Conservation (phyloP, 192 early-diverging fungal species). For the Powellomyces hirtus region DNA sequence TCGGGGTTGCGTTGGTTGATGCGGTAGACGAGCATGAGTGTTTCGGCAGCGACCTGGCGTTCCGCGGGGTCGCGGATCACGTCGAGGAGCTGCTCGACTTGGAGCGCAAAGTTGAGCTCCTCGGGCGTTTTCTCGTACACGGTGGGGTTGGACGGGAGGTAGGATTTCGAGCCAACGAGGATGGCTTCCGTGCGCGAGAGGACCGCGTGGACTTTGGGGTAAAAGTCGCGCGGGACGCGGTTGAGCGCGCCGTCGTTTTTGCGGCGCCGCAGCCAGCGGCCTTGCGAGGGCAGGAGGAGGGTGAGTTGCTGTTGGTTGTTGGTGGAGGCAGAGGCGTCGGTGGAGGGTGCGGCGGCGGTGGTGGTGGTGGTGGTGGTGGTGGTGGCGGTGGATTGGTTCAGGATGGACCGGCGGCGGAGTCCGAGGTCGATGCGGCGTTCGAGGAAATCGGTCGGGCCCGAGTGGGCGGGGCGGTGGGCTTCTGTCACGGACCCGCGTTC, state of each 20-base stretch:
- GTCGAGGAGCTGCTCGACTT: constrained; percentile 72
- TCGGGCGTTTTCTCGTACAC: constrained; percentile 79
- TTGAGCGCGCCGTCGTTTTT: constrained; percentile 85
- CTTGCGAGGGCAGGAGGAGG: constrained; percentile 47
- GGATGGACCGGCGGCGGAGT: constrained; percentile 43
- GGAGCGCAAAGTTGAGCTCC: constrained; percentile 81
- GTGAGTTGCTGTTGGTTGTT: not conserved
- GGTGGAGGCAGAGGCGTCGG: not conserved
- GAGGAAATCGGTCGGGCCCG: constrained; percentile 63
- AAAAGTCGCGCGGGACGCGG: constrained; percentile 75
- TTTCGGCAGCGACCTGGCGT: constrained; percentile 73
- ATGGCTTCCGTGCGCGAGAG: constrained; percentile 52
- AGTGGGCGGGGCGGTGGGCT: constrained; percentile 44
- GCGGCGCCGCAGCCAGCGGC: constrained; percentile 69
- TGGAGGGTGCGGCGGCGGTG: not conserved
- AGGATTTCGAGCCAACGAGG: constrained; percentile 53
- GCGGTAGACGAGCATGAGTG: constrained; percentile 65
- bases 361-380: not conserved
- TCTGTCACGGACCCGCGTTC: constrained; percentile 50
- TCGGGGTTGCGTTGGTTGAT: constrained; percentile 68
- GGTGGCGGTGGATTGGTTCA: constrained; percentile 16
- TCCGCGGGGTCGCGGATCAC: constrained; percentile 76
- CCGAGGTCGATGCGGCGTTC: constrained; percentile 50
- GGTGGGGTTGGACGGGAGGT: constrained; percentile 71
- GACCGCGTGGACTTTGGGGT: constrained; percentile 74